Evolutionary conservation across 2,329 filamentous ascomycete genomes (phyloP), one percentile per base, ranked within the genome.

Genomic region (Verticillium longisporum): DNA sequence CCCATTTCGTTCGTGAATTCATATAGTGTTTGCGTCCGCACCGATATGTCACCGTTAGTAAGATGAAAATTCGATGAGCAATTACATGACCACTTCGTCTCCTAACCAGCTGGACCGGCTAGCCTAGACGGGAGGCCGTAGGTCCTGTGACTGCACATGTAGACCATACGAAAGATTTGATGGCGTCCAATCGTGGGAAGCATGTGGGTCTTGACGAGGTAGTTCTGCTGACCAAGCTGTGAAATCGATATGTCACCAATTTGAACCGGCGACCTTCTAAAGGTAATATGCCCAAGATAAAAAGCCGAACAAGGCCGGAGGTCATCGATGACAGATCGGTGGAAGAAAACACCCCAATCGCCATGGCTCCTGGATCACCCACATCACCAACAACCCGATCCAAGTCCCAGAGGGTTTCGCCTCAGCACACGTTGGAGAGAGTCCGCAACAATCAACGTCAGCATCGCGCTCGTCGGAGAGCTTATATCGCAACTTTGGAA

Each of bases 401-500:
- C 32, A 21, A 18, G 14, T 6, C 15, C 57, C 15, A 37, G 11
- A 32, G 18, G 10, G 55, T 55, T n/a, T 59, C 50, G 31, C 7
- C 32, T 53, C 66, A 72, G 4, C 68, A 75, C 61, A 70, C 74
- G 26, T 68, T 70, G 2, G 66, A 65, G 9, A 74, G 80, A 7
- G 75, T 80, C 15, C 78, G 79, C n/a, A 76, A 83, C 55, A 83
- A 83, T 64, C 79, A 83, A 66, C 76, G 80, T 45, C 75, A 79
- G 31, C 80, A 83, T 65, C 77, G 80, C 4, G 78, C 78, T 9
- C 71, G 76, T 34, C 72, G 75, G 53, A 77, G 74, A 56, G 71
- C 73, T 41, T 72, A 74, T 41, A 73, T 81, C 32, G 66, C 71
- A 1, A 70, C 72, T 1, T 68, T 80, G 1, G 77, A 80, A 65